A percentile compares a stretch with the other conserved stretches of the same genome.
Evolutionary conservation across 2,329 filamentous ascomycete genomes (phyloP).

Genomic region (Colletotrichum sp.): DNA sequence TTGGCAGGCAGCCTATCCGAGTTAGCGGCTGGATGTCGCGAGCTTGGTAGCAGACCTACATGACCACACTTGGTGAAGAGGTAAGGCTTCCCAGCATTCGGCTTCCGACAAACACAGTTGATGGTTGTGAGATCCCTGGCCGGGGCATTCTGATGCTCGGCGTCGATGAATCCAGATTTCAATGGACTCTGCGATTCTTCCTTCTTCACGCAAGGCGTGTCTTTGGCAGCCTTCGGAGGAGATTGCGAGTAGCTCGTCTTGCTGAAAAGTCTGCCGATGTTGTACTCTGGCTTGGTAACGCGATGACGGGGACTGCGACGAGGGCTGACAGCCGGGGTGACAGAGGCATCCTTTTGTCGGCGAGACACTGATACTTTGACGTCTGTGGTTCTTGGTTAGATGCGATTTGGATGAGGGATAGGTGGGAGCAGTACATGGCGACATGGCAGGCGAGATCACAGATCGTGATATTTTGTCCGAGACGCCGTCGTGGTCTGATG

Average conservation of each 20-base stretch:
- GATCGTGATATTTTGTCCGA: not conserved
- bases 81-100: not conserved
- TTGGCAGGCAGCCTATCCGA: not conserved
- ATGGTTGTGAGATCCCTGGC: not conserved
- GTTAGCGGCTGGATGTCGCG: not conserved
- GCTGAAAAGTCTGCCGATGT: not conserved
- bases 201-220: not conserved
- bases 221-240: not conserved
- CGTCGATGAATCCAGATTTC: not conserved
- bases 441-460: not conserved
- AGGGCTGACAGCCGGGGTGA: not conserved
- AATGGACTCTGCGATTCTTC: not conserved
- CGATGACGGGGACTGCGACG: not conserved
- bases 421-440: not conserved
- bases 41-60: not conserved
- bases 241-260: not conserved
- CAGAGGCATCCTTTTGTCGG: not conserved
- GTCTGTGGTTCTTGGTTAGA: not conserved
- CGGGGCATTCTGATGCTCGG: not conserved
- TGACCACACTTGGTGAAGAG: not conserved
- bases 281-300: not conserved
- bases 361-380: not conserved
- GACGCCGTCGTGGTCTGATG: not conserved
- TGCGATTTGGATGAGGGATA: not conserved
- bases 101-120: not conserved